A percentile compares a stretch with the other conserved stretches of the same genome.
These are phyloP conservation scores for Coemansia sp. DNA, from an alignment of 192 early-diverging fungal genomes.

Conservation along the genomic window DNA sequence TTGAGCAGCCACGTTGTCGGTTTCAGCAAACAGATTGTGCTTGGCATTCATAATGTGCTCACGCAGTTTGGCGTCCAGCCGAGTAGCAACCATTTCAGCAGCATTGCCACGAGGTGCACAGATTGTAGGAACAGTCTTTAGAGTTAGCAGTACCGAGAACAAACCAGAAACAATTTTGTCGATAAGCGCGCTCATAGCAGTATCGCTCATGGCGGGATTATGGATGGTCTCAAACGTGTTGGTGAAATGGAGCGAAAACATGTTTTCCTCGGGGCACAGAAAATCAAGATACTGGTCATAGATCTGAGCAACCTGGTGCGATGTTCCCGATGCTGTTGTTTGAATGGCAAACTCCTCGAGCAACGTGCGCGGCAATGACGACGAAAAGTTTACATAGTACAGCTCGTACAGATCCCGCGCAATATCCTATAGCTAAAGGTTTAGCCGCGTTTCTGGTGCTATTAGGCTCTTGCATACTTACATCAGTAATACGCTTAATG, in stretches of 20 bases:
- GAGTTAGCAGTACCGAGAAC: slow-evolving; percentile 89
- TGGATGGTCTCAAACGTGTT: slow-evolving; percentile 80
- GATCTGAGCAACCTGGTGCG: slow-evolving; percentile 79
- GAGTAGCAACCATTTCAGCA: slow-evolving; percentile 88
- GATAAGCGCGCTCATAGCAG: slow-evolving; percentile 73
- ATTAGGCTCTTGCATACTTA: slow-evolving; percentile 35
- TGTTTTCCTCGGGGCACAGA: slow-evolving; percentile 82
- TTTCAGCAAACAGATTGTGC: slow-evolving; percentile 77
- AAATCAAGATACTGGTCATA: slow-evolving; percentile 99
- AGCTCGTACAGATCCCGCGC: slow-evolving; percentile 88
- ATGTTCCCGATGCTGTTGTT: slow-evolving; percentile 71
- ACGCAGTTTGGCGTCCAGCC: slow-evolving; percentile 83
- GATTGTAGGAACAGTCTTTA: slow-evolving; percentile 88
- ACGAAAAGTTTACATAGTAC: slow-evolving; percentile 95
- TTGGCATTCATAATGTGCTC: slow-evolving; percentile 89
- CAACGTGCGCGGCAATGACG: slow-evolving; percentile 77
- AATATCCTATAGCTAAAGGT: slow-evolving; percentile 59
- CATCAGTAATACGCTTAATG: slow-evolving; percentile 75
- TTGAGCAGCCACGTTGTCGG: slow-evolving; percentile 50
- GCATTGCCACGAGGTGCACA: slow-evolving; percentile 87
- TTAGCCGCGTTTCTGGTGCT: neutral
- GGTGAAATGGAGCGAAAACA: slow-evolving; percentile 88
- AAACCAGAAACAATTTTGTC: slow-evolving; percentile 76
- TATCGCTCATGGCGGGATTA: slow-evolving; percentile 78
- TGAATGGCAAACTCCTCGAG: slow-evolving; percentile 92